These are phyloP conservation scores for Trichoderma orchidacearum DNA, from an alignment of 495 filamentous ascomycete genomes.

Conservation along the genomic window DNA sequence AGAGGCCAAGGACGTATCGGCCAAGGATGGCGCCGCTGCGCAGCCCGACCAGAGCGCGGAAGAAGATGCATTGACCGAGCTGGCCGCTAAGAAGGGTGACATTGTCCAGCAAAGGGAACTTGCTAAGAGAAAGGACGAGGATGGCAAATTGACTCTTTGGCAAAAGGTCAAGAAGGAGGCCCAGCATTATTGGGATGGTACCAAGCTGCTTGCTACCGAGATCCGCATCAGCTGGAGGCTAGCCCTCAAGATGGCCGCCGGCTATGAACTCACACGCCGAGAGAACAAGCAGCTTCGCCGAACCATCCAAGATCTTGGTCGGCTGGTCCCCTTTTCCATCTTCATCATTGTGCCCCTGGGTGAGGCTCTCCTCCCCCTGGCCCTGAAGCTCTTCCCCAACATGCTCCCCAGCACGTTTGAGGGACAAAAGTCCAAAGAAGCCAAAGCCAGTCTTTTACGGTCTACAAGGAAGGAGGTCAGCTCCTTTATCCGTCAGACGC, in stretches of 20 bases:
- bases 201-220: slow-evolving; percentile 89
- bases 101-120: slow-evolving; percentile 9
- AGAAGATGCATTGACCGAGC: slow-evolving; percentile 15
- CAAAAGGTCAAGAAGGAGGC: slow-evolving; percentile 89
- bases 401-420: slow-evolving; percentile 95
- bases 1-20: slow-evolving; percentile 12
- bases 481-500: slow-evolving; percentile 73
- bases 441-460: slow-evolving; percentile 70
- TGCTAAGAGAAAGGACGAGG: slow-evolving; percentile 44
- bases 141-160: slow-evolving; percentile 69
- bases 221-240: slow-evolving; percentile 82
- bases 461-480: slow-evolving; percentile 90
- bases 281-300: slow-evolving; percentile 86
- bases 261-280: slow-evolving; percentile 89
- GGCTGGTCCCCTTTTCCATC: slow-evolving; percentile 89
- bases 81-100: slow-evolving; percentile 16
- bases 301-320: slow-evolving; percentile 85
- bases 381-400: slow-evolving; percentile 90
- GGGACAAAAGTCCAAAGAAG: slow-evolving; percentile 74
- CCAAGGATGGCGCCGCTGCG: slow-evolving; percentile 17
- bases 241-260: slow-evolving; percentile 92
- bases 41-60: slow-evolving; percentile 12
- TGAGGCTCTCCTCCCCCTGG: slow-evolving; percentile 86
- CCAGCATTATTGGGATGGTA: slow-evolving; percentile 97
- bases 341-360: slow-evolving; percentile 96